Evolutionary conservation across 2,329 filamentous ascomycete species (phyloP), one percentile per base, ranked within the genome.

Genomic region (Bipolaris oryzae): DNA sequence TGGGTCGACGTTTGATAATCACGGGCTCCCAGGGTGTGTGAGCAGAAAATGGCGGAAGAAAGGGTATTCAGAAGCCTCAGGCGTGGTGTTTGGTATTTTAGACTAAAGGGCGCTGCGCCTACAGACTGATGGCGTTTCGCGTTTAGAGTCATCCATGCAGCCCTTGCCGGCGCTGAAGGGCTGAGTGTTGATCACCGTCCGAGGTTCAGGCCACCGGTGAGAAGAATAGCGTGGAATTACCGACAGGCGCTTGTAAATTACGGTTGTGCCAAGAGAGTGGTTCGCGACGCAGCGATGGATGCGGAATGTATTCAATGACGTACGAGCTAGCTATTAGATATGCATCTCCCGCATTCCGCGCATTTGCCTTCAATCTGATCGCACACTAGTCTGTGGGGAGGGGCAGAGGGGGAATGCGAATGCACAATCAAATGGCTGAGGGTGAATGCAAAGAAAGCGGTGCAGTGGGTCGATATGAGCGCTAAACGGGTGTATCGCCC

Each of bases 1-100:
- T 53, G 41, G 43, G 41, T n/a, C 11, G 50, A 44, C 57, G 65
- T 55, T 64, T 60, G 63, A 59, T 57, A 60, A 57, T 67, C 57
- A 67, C 64, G 39, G 47, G 46, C 55, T 67, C 64, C 58, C 55
- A 61, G 20, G 18, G 54, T 53, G 60, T 60, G 60, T 60, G 67
- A 71, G 62, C 55, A 63, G 28, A 66, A 42, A 58, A 67, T 72
- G 68, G 69, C 62, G 39, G 51, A 63, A 63, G 50, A 63, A 60
- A 71, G 69, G 72, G 63, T 69, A 69, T 57, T 70, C 62, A 66
- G 62, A 54, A 37, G 69, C 69, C 70, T 72, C 55, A 72, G 69
- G 67, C 65, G 54, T 62, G 66, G 61, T 57, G 56, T 37, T 57
- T 44, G 47, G 58, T 64, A 64, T 69, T 67, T 70, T 60, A 68